Conservation (phyloP, 495 filamentous ascomycete species). For the Penicillium subrubescens region DNA sequence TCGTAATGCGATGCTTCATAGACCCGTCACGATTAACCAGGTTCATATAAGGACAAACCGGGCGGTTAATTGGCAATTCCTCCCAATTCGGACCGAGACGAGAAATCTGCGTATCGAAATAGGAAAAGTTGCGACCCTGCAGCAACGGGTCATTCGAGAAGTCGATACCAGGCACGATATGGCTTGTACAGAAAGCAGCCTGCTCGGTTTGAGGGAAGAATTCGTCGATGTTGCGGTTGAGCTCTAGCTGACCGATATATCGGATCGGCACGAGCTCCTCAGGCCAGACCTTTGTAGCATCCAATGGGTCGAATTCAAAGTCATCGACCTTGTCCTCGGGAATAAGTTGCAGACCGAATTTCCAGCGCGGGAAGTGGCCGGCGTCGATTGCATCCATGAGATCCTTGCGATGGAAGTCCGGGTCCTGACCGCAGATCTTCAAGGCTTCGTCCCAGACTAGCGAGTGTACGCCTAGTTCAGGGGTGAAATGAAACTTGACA, state of each 20-base stretch:
- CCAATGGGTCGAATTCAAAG: constrained; percentile 89
- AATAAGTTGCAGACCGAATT: constrained; percentile 78
- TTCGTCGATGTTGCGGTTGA: constrained; percentile 84
- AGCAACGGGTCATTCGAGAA: constrained; percentile 85
- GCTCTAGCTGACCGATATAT: constrained; percentile 78
- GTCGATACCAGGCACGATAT: constrained; percentile 84
- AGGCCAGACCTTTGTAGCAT: constrained; percentile 92
- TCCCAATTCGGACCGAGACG: constrained; percentile 85
- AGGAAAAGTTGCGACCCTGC: constrained; percentile 84
- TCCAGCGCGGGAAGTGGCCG: constrained; percentile 71
- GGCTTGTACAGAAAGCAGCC: constrained; percentile 81
- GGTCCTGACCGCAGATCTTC: constrained; percentile 79
- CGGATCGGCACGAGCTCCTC: constrained; percentile 79
- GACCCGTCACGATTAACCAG: constrained; percentile 53
- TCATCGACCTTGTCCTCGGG: constrained; percentile 71
- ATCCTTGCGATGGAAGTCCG: constrained; percentile 87
- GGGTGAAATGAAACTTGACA: constrained; percentile 82
- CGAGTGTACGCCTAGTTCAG: constrained; percentile 79
- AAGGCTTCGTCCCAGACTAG: constrained; percentile 88
- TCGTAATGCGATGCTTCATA: constrained; percentile 53
- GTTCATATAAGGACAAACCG: constrained; percentile 64
- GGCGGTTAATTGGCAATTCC: constrained; percentile 81
- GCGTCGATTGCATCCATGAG: constrained; percentile 78
- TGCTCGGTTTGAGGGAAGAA: constrained; percentile 84
- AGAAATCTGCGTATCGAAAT: constrained; percentile 83